Conservation (phyloP, 1,284 basidiomycete species). For the Ustilago shanxiensis region DNA sequence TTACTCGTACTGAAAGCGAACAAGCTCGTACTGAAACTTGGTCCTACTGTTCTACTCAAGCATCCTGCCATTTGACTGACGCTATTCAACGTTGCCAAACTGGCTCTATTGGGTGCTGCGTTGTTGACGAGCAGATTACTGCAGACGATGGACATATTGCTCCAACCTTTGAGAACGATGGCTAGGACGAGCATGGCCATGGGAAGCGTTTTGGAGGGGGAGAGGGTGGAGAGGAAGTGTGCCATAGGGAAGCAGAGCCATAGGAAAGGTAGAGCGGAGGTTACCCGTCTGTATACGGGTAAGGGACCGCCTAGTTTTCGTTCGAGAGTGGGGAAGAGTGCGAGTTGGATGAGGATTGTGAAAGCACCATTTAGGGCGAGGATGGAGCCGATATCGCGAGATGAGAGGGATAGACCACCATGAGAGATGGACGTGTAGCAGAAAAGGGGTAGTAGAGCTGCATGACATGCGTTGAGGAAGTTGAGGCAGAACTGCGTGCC, state of each 20-base stretch:
- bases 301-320: slow-evolving; percentile 43
- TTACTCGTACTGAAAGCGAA: slow-evolving; percentile 50
- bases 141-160: slow-evolving; percentile 57
- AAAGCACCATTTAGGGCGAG: slow-evolving; percentile 53
- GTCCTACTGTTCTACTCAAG: slow-evolving; percentile 48
- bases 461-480: slow-evolving; percentile 53
- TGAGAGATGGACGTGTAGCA: slow-evolving; percentile 44
- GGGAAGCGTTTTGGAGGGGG: slow-evolving; percentile 11
- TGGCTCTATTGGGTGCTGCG: slow-evolving; percentile 30
- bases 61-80: slow-evolving; percentile 50
- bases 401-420: slow-evolving; percentile 49
- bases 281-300: slow-evolving; percentile 34
- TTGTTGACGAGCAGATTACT: slow-evolving; percentile 57
- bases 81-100: slow-evolving; percentile 55
- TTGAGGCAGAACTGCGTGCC: slow-evolving; percentile 51
- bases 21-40: slow-evolving; percentile 44
- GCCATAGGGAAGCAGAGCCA: slow-evolving; percentile 57
- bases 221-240: slow-evolving; percentile 24
- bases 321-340: slow-evolving; percentile 52
- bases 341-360: slow-evolving; percentile 51
- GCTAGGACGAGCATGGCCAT: slow-evolving; percentile 16
- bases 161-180: slow-evolving; percentile 37
- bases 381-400: slow-evolving; percentile 51
- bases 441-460: slow-evolving; percentile 58
- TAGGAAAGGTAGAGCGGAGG: slow-evolving; percentile 39